phyloP scores from a whole-genome alignment of 2,329 filamentous ascomycete species.

The Fusarium cicatricum region DNA sequence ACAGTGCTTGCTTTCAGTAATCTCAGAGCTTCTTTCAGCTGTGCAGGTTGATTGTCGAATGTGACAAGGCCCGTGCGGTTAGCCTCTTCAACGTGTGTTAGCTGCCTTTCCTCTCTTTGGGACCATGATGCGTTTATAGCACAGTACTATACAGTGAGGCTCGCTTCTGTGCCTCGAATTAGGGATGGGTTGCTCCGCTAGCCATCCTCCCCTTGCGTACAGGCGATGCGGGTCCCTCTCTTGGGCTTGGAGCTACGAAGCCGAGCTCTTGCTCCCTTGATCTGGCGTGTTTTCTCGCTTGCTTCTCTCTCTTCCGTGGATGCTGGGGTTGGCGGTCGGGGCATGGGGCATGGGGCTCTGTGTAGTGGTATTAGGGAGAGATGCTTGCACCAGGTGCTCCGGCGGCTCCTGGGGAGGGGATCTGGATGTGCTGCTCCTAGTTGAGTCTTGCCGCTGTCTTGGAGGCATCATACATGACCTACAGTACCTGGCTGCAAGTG shows the following conservation, averaged over 20 bases:
- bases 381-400: constrained; percentile 1
- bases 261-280: constrained; percentile 2
- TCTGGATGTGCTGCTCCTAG: constrained; percentile 1
- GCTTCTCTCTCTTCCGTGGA: not conserved
- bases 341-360: not conserved
- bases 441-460: constrained; percentile 20
- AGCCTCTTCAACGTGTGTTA: constrained; percentile 3
- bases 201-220: constrained; percentile 37
- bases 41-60: constrained; percentile 11
- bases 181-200: constrained; percentile 35
- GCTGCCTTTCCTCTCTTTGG: not conserved
- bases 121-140: constrained; percentile 4
- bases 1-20: constrained; percentile 16
- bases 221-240: constrained; percentile 28
- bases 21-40: not conserved
- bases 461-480: constrained; percentile 22
- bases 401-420: constrained; percentile 7
- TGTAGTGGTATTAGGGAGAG: not conserved
- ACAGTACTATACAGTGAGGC: constrained; percentile 6
- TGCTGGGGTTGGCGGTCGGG: not conserved
- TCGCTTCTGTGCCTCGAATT: constrained; percentile 14
- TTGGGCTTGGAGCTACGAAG: constrained; percentile 5
- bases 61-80: constrained; percentile 23
- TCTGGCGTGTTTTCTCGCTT: not conserved
- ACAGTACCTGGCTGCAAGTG: constrained; percentile 14